Base-by-base conservation (phyloP, 192 early-diverging fungal genomes). In the Coemansia sp. region DNA sequence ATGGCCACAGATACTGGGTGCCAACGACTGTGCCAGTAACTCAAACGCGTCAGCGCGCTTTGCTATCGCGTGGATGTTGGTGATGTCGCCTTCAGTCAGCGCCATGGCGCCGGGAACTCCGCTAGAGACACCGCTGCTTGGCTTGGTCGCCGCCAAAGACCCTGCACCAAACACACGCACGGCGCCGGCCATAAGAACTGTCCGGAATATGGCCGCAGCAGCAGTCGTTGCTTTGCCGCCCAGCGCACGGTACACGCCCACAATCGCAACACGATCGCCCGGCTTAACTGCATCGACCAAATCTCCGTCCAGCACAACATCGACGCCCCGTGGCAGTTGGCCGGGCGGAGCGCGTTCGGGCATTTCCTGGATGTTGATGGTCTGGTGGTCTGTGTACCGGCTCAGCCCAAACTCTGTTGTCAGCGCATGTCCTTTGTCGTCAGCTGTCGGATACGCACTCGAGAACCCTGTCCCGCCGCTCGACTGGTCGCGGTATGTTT, bases 341-440 rank as follows among this genome's bases (percentile, higher is more conserved):
- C 97, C 96, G 5, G 94, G 90, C 14, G 95, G 95, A 7, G 96
- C 91, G 19, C 96, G 87, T 75, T 99, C 97, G 0, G 97, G 97
- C 96, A 99, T 99, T 83, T 99, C 97, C 77, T 99, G 97, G 47
- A 99, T 85, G 35, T 87, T 92, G 53, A 97, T 87, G 8, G 87
- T 91, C 76, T 99, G 97, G 72, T 92, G 92, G 76, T 98, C 94
- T 32, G 91, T 80, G 76, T 96, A 99, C 10, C 86, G 83, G 37
- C 88, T 93, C 64, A 85, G 87, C 11, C 97, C 97, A 73, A 89
- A 99, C 71, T 98, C 95, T 1, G 96, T 97, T 1, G 88, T 90
- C 43, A 99, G 81, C 8, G 91, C 84, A 70, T 99, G 93, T 5
- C 94, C 95, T 65, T 92, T 85, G 23, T 94, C 92, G 76, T 99